Percentiles rank a stretch among this genome's conserved stretches.
Evolutionary conservation across 2,329 filamentous ascomycete genomes (phyloP).

Genomic region (Pyricularia pennisetigena): DNA sequence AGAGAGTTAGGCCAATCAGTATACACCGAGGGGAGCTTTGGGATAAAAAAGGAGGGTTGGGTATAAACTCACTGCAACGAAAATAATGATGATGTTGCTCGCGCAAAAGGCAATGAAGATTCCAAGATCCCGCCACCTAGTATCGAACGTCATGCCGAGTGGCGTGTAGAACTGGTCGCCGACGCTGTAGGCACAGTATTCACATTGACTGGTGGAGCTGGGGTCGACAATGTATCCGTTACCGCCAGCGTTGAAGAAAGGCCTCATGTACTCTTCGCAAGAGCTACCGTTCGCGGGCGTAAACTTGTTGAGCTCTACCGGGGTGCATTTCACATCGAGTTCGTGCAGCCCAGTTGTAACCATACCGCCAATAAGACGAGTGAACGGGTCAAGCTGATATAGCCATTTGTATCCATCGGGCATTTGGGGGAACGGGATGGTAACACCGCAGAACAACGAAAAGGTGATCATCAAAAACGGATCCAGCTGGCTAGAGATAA

Average conservation of each 20-base stretch:
- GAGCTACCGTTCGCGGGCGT: conserved; percentile 52
- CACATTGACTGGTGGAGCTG: conserved; percentile 49
- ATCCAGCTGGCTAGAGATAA: conserved; percentile 71
- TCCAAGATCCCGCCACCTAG: conserved; percentile 75
- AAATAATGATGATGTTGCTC: conserved; percentile 60
- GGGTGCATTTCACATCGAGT: conserved; percentile 49
- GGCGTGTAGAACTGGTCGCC: conserved; percentile 72
- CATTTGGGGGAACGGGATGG: conserved; percentile 69
- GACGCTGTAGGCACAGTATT: conserved; percentile 73
- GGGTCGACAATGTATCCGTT: conserved; percentile 63
- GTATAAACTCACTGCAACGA: conserved; percentile 37
- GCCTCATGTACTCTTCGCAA: conserved; percentile 66
- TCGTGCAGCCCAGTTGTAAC: conserved; percentile 67
- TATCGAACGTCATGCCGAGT: conserved; percentile 54
- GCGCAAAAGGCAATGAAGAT: conserved; percentile 69
- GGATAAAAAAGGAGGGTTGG: background rate
- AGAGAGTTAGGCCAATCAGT: conserved; percentile 3
- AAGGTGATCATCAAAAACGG: conserved; percentile 78
- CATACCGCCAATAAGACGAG: conserved; percentile 70
- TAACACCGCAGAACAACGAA: conserved; percentile 79
- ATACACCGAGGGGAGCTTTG: background rate
- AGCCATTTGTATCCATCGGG: conserved; percentile 76
- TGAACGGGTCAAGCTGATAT: conserved; percentile 77
- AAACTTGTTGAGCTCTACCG: conserved; percentile 58
- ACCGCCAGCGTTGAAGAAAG: conserved; percentile 60